phyloP scores from a whole-genome alignment of 768 basidiomycete genomes.

The Chalciporus pseudorubinellus region DNA sequence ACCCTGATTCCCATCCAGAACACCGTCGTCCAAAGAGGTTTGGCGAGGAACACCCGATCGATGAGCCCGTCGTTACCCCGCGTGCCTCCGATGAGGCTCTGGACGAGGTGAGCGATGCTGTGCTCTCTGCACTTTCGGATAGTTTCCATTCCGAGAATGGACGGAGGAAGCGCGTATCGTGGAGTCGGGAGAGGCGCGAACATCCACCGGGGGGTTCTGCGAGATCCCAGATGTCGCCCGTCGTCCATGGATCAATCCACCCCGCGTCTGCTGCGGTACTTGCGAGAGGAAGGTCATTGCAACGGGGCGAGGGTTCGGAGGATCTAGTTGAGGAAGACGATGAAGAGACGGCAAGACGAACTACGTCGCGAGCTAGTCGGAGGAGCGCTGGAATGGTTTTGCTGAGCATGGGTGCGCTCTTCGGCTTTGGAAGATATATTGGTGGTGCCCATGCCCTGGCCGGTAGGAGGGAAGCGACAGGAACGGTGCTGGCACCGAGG shows the following conservation, averaged over 20 bases:
- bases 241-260: constrained; percentile 32
- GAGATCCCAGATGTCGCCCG: constrained; percentile 33
- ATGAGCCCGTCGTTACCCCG: constrained; percentile 16
- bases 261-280: constrained; percentile 26
- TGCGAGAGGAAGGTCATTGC: constrained; percentile 46
- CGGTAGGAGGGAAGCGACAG: constrained; percentile 36
- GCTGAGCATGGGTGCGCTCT: constrained; percentile 71
- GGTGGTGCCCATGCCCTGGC: constrained; percentile 29
- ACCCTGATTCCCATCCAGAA: constrained; percentile 48
- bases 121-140: constrained; percentile 58
- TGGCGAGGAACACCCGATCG: constrained; percentile 20
- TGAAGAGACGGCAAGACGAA: constrained; percentile 26
- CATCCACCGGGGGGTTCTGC: constrained; percentile 40
- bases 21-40: constrained; percentile 33
- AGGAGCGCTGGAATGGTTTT: constrained; percentile 80
- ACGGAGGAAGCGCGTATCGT: constrained; percentile 57
- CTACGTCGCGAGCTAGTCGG: constrained; percentile 62
- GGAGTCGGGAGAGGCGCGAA: constrained; percentile 71
- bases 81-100: constrained; percentile 23
- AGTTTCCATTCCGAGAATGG: constrained; percentile 77
- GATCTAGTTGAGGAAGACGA: constrained; percentile 20
- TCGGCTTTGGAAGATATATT: constrained; percentile 58
- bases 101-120: constrained; percentile 51
- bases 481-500: constrained; percentile 43
- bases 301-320: constrained; percentile 35